Evolutionary conservation across 2,329 filamentous ascomycete species (phyloP), one percentile per base, ranked within the genome.

Genomic region (Epicoccum sorghinum): DNA sequence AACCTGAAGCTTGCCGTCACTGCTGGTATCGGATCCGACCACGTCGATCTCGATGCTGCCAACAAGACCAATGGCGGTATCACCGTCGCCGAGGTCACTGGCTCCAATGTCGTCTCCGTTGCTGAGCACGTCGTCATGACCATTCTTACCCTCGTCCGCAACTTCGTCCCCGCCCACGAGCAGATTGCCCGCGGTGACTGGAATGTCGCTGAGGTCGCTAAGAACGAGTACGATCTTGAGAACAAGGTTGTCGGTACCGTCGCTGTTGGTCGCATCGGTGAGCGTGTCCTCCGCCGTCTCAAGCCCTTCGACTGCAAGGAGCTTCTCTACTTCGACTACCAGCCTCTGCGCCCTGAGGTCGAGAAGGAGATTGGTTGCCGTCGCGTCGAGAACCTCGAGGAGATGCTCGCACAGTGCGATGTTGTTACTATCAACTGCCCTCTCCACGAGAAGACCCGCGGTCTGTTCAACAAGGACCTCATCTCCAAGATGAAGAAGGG

Each of bases 51-150:
- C 61, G 87, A 98, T 77, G 92, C 90, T 39, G 95, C 95, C 77
- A 98, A 98, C 89, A 93, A 89, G 83, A 97, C 93, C 80, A 99
- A 99, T 77, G 93, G 93, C 72, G 95, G 95, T 75, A 82, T 98
- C 80, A 99, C 93, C 68, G 95, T 99, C 59, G 93, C 92, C 62
- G 95, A 99, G 79, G 95, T 99, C 64, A 99, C 95, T 8, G 95
- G 95, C 74, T 96, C 90, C 81, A 99, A 99, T 78, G 95, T 99
- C 70, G 93, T 97, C 70, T 98, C 95, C 46, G 95, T 99, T 62
- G 95, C 95, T 57, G 95, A 99, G 86, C 95, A 99, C 82, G 95
- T 99, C 69, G 80, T 99, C 81, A 98, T 99, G 95, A 99, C 95
- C 77, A 98, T 98, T 79, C 89, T 99, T 47, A 79, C 88, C 63